Conservation (phyloP, 176 grass and related monocot genomes). For the Rhynchospora tenuis region DNA sequence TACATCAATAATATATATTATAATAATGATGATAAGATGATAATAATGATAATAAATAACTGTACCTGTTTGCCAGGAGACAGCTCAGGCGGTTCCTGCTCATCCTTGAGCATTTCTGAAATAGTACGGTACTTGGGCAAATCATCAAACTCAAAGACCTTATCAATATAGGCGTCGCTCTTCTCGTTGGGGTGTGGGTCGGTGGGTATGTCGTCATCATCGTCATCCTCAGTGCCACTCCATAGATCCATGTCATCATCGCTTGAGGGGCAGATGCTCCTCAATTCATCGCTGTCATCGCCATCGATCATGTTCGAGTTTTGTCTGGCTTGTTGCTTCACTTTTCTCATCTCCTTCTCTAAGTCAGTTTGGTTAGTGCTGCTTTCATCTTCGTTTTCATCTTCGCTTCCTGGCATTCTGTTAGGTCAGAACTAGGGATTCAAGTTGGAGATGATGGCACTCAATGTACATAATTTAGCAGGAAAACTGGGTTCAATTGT, state of each 20-base stretch:
- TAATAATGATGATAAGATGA: background rate
- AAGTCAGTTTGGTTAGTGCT: conserved; percentile 40
- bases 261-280: conserved; percentile 79
- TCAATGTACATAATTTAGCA: background rate
- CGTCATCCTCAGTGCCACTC: conserved; percentile 82
- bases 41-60: background rate
- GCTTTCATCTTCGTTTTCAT: conserved; percentile 41
- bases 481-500: background rate
- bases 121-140: conserved; percentile 77
- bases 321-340: conserved; percentile 61
- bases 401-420: conserved; percentile 48
- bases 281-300: conserved; percentile 78
- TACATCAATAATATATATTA: background rate
- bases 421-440: background rate
- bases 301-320: conserved; percentile 75
- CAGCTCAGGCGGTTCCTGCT: conserved; percentile 81
- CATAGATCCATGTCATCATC: conserved; percentile 82
- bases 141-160: conserved; percentile 95
- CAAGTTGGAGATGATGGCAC: background rate
- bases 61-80: conserved; percentile 69
- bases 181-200: conserved; percentile 61
- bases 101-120: conserved; percentile 68
- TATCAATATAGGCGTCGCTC: conserved; percentile 81
- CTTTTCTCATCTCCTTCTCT: conserved; percentile 78
- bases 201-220: conserved; percentile 63